A percentile compares a stretch with the other conserved stretches of the same genome.
Evolutionary conservation across 2,329 filamentous ascomycete species (phyloP).

Genomic region (Talaromyces sp.): DNA sequence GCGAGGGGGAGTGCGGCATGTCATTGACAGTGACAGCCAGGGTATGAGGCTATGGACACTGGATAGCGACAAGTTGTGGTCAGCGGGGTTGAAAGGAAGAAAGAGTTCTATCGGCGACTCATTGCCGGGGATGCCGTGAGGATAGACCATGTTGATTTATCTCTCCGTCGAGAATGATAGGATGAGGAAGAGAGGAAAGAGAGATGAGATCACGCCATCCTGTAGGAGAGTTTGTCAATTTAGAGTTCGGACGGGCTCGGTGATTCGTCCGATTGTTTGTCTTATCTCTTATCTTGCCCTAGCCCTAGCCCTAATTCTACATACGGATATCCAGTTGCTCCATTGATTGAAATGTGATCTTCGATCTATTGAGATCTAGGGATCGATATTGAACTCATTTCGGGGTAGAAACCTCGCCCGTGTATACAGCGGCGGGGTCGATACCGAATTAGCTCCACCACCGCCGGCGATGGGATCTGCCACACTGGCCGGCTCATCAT

Average conservation of each 20-base stretch:
- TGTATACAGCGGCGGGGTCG: neutral
- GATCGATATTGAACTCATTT: neutral
- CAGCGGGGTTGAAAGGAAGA: neutral
- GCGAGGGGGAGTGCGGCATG: neutral
- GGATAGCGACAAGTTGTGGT: neutral
- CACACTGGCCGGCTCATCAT: neutral
- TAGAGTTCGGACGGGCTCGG: neutral
- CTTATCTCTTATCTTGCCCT: neutral
- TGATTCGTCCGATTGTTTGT: neutral
- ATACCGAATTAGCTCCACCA: neutral
- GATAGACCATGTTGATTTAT: neutral
- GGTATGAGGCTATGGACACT: neutral
- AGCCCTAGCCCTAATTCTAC: neutral
- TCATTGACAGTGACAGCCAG: neutral
- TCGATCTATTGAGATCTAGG: neutral
- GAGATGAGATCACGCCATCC: neutral
- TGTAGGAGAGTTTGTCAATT: neutral
- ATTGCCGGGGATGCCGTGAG: neutral
- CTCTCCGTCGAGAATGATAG: neutral
- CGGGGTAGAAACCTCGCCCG: constrained; percentile 15
- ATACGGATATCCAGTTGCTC: neutral
- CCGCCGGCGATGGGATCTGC: constrained; percentile 16
- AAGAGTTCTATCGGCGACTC: neutral
- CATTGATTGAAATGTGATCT: neutral
- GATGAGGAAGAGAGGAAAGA: neutral